These are phyloP conservation scores for Diversispora eburnea DNA, from an alignment of 192 early-diverging fungal genomes.

Conservation along the genomic window DNA sequence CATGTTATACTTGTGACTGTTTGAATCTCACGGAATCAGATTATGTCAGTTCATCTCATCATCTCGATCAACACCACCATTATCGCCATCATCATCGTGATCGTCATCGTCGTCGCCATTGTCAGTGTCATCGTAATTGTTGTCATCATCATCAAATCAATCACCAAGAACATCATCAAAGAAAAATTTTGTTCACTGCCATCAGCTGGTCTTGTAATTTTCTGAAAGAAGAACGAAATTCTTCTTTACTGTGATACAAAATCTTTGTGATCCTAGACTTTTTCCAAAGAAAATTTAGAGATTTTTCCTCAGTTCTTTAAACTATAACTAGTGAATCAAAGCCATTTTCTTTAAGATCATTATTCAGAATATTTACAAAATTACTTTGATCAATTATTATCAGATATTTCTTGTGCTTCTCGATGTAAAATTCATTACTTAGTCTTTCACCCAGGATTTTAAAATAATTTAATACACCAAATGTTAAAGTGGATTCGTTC, in stretches of 20 bases:
- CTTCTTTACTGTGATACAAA: not conserved
- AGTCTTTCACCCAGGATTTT: too few species aligned
- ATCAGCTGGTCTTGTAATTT: not conserved
- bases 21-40: not conserved
- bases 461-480: not conserved
- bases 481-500: not conserved
- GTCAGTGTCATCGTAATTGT: too few species aligned
- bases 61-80: too few species aligned
- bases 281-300: not conserved
- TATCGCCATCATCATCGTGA: too few species aligned
- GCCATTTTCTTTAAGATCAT: not conserved
- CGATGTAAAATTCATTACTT: not conserved
- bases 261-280: not conserved
- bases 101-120: too few species aligned
- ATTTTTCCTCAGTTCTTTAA: not conserved
- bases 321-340: constrained; percentile 19
- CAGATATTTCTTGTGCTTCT: constrained; percentile 9
- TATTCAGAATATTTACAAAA: not conserved
- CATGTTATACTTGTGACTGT: too few species aligned
- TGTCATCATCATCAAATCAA: not conserved
- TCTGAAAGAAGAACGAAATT: constrained; percentile 10
- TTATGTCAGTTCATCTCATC: not conserved
- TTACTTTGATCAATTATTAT: not conserved
- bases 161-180: too few species aligned
- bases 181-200: not conserved